Base-by-base conservation (phyloP, 2,329 filamentous ascomycete genomes). In the Trematosphaeria pertusa region DNA sequence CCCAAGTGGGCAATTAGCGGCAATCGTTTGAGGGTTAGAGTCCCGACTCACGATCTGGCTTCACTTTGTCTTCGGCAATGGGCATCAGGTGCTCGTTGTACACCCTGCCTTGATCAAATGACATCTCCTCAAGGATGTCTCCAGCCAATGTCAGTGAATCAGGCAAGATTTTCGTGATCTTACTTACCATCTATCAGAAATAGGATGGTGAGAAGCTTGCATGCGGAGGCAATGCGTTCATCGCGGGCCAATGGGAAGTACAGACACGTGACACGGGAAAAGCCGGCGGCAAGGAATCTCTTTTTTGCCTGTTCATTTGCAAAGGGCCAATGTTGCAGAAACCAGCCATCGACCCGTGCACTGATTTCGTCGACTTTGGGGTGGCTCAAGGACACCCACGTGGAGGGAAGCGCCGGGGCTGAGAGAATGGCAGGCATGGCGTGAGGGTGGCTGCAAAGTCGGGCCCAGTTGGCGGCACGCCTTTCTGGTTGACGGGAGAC, bases 51-150 rank as follows among this genome's bases (percentile, higher is more conserved):
- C 62, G 61, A 48, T 77, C 62, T 0, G 72, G 71, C 0, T 43
- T 42, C 1, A 46, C 48, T 2, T 69, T 49, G 3, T 74, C 74
- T 2, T 62, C 55, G 8, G 57, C 56, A 4, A 76, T 58, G 1
- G 65, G 50, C 19, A 76, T 75, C 6, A 77, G 58, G 5, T 52
- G 57, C 5, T 73, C 62, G 43, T 76, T 75, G 46, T 74, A 73
- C 1, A 53, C 58, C 3, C 53, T 42, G 6, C 75, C 75, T 2
- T 76, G 69, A 2, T 65, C 63, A 2, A 77, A 56, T 4, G 68
- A 72, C 69, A 76, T 74, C 46, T 72, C 39, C 33, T 77, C 75
- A n/a, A 76, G 68, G 5, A 71, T 28, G 53, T 76, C 74, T 76
- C 22, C n/a, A n/a, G n/a, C n/a, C n/a, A 15, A 42, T 7, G n/a